phyloP scores from a whole-genome alignment of 495 filamentous ascomycete species.

The Aeminium ludgeri region DNA sequence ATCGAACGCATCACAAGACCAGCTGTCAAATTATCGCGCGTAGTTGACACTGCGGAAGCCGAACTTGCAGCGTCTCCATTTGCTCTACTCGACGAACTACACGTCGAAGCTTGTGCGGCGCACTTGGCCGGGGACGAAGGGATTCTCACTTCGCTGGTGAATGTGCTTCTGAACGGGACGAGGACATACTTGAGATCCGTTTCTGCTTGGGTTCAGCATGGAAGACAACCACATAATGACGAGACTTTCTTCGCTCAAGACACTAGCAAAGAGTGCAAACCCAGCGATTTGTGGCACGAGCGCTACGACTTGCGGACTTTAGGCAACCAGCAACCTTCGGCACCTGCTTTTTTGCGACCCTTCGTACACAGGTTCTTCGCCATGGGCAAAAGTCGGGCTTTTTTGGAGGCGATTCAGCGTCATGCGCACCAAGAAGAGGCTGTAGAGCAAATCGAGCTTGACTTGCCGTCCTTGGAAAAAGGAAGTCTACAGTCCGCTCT shows the following conservation, averaged over 20 bases:
- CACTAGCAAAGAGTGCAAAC: slow-evolving; percentile 37
- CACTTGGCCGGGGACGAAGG: slow-evolving; percentile 50
- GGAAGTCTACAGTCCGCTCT: neutral
- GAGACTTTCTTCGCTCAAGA: slow-evolving; percentile 60
- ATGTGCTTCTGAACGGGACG: slow-evolving; percentile 68
- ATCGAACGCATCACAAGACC: slow-evolving; percentile 27
- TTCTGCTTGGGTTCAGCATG: slow-evolving; percentile 69
- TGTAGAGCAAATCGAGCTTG: too few species aligned
- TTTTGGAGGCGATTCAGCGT: slow-evolving; percentile 45
- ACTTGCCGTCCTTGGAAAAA: too few species aligned
- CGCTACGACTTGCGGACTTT: slow-evolving; percentile 48
- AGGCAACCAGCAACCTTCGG: slow-evolving; percentile 36
- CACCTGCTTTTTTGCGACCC: slow-evolving; percentile 57
- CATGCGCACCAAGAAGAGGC: neutral
- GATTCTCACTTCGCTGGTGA: slow-evolving; percentile 42
- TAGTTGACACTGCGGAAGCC: neutral
- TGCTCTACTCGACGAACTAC: slow-evolving; percentile 56
- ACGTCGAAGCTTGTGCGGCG: slow-evolving; percentile 44
- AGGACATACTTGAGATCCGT: slow-evolving; percentile 68
- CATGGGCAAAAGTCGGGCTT: slow-evolving; percentile 73
- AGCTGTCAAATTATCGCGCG: slow-evolving; percentile 9
- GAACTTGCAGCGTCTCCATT: slow-evolving; percentile 25
- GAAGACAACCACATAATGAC: slow-evolving; percentile 38
- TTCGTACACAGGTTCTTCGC: slow-evolving; percentile 57
- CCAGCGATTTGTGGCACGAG: slow-evolving; percentile 55